These are phyloP conservation scores for Tylopilus plumbeoviolaceoides DNA, from an alignment of 768 basidiomycete species.

Conservation along the genomic window DNA sequence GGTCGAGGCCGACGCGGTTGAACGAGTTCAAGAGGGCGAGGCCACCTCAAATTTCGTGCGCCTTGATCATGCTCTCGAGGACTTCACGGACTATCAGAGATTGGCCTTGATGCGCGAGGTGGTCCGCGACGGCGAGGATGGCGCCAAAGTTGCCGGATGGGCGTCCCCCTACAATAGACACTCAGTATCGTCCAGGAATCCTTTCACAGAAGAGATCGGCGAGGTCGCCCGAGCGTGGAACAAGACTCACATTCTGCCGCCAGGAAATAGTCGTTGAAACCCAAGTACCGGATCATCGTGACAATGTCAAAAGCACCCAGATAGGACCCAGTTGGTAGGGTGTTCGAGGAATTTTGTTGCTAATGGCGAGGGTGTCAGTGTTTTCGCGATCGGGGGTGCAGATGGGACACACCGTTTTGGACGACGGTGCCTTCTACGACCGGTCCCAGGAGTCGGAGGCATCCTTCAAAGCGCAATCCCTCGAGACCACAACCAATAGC, in stretches of 20 bases:
- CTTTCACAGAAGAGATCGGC: neutral
- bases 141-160: conserved; percentile 93
- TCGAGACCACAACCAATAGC: conserved; percentile 92
- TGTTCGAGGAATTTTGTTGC: conserved; percentile 87
- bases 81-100: conserved; percentile 75
- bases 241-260: conserved; percentile 72
- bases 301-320: conserved; percentile 96
- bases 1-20: conserved; percentile 91
- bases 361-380: conserved; percentile 27
- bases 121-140: conserved; percentile 89
- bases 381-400: neutral
- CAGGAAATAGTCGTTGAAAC: conserved; percentile 92
- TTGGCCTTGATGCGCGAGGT: conserved; percentile 79
- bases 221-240: neutral
- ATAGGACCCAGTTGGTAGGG: conserved; percentile 89
- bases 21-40: conserved; percentile 91
- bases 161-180: conserved; percentile 66
- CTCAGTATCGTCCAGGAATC: neutral
- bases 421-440: conserved; percentile 90
- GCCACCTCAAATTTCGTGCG: conserved; percentile 93
- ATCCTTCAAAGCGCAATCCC: conserved; percentile 82
- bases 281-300: conserved; percentile 91
- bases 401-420: conserved; percentile 64
- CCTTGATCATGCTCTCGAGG: conserved; percentile 91
- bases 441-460: conserved; percentile 77